Base-by-base conservation (phyloP, 164 flowering plant species). In the Cinnamomum chago region DNA sequence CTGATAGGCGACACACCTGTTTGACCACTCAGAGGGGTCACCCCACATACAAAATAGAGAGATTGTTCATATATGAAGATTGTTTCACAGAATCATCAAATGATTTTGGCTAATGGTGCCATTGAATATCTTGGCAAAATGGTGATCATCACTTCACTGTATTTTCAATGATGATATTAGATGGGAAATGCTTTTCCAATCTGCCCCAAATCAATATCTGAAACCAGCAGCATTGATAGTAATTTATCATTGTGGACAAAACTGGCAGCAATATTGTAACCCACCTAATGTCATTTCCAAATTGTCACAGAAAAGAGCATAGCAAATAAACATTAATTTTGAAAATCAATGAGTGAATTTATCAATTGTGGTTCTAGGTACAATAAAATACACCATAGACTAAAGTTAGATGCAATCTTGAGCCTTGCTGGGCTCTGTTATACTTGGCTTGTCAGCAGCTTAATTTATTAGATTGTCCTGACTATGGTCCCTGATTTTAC, bases 1-100 rank as follows among this genome's bases (percentile, higher is more conserved):
- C 74, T 13, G 88, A 84, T 67, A 88, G 79, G 67, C 82, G 76
- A 17, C 52, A 65, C 50, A 85, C 93, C 96, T 89, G 87, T 74
- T 68, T 78, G 69, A 58, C 28, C 77, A 78, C 35, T 50, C 50
- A 47, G 28, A 47, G 17, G 27, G 35, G 67, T 76, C 66, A 79
- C 66, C 23, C 69, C 55, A 18, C 50, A 66, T 67, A 27, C 30
- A 66, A 30, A 30, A 66, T 15, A 66, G 23, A 15, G 5, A 30
- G 67, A 7, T 15, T 55, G n/a, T 17, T 15, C 60, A 15, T 15
- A 14, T 55, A 20, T 55, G n/a, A 55, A 55, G 17, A 20, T 4
- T 55, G n/a, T 55, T 3, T 6, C 6, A 55, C 60, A 55, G n/a
- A 55, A 55, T 55, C n/a, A 55, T 55, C 60, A 55, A 17, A 3